phyloP scores from a whole-genome alignment of 768 basidiomycete genomes.

The Porphyrellus cyaneotinctus region DNA sequence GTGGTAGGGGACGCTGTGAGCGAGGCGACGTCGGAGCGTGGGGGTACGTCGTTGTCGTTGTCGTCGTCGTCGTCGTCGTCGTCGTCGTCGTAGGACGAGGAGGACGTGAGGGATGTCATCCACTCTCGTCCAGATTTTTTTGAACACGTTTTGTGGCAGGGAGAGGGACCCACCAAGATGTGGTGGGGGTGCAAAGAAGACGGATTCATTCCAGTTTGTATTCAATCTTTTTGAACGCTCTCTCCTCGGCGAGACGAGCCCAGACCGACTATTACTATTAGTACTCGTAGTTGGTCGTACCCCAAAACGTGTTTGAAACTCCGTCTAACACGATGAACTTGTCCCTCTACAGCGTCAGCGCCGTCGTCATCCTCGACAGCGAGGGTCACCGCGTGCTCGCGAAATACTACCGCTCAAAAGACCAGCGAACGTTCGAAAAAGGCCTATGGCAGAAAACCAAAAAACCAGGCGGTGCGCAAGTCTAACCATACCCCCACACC shows the following conservation, averaged over 20 bases:
- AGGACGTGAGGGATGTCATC: too few relatives aligned
- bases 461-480: conserved; percentile 71
- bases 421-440: conserved; percentile 95
- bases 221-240: conserved; percentile 20
- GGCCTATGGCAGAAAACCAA: conserved; percentile 94
- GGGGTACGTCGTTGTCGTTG: too few relatives aligned
- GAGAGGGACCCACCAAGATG: too few relatives aligned
- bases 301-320: conserved; percentile 25
- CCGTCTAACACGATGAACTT: conserved; percentile 51
- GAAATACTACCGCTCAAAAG: conserved; percentile 91
- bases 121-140: too few relatives aligned
- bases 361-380: conserved; percentile 89
- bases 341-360: conserved; percentile 82
- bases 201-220: too few relatives aligned
- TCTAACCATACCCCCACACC: too few relatives aligned
- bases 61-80: too few relatives aligned
- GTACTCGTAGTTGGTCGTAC: too few relatives aligned
- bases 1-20: conserved; percentile 9
- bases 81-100: too few relatives aligned
- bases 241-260: neutral
- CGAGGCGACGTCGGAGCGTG: conserved; percentile 8
- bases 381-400: conserved; percentile 93
- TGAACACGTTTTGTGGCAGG: too few relatives aligned
- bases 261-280: too few relatives aligned
- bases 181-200: too few relatives aligned